Evolutionary conservation across 768 basidiomycete genomes (phyloP).

Genomic region (Lactarius akahatsu): DNA sequence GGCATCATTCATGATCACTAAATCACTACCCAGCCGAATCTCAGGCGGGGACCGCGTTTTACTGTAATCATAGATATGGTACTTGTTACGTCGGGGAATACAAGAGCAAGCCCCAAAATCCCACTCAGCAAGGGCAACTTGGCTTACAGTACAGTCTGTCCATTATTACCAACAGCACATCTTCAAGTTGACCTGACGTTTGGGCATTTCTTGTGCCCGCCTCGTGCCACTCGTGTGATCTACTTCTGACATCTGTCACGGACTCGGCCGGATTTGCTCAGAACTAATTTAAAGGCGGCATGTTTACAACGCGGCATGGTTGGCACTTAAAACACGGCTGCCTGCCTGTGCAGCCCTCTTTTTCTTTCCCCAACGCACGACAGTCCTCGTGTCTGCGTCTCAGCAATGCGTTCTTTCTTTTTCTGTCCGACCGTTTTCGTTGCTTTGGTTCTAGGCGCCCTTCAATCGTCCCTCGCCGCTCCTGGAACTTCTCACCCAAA

Average conservation of each 20-base stretch:
- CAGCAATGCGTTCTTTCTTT: slow-evolving; percentile 22
- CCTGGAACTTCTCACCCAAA: background rate
- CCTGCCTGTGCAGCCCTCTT: background rate
- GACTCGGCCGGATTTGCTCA: background rate
- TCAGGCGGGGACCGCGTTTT: background rate
- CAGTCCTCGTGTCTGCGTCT: background rate
- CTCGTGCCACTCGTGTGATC: background rate
- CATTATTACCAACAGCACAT: background rate
- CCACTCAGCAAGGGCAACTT: background rate
- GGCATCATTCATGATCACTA: background rate
- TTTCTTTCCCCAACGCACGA: slow-evolving; percentile 2
- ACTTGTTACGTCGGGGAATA: background rate
- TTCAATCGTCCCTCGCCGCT: slow-evolving; percentile 10
- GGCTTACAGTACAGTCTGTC: background rate
- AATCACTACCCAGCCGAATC: background rate
- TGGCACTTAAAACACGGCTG: background rate
- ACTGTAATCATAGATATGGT: background rate
- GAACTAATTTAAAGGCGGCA: too few species aligned
- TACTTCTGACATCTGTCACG: background rate
- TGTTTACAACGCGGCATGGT: background rate
- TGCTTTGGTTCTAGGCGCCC: background rate
- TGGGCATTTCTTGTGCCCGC: background rate
- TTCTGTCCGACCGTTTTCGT: background rate
- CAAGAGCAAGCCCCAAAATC: background rate
- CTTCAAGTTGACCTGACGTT: background rate